These are phyloP conservation scores for Blastobotrys malaysiensis DNA, from an alignment of 1,139 yeast genomes.

Conservation along the genomic window DNA sequence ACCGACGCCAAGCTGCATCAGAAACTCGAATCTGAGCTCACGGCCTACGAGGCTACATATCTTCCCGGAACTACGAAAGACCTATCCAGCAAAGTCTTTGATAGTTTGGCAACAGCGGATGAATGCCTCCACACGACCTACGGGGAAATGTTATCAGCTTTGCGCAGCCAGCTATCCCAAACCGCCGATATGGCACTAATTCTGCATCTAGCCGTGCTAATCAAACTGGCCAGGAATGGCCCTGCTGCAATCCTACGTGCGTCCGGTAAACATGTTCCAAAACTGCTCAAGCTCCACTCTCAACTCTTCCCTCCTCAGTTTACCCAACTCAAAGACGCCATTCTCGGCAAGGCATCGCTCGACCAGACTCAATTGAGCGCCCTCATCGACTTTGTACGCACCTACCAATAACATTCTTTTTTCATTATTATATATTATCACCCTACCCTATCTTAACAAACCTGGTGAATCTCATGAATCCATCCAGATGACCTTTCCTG, in stretches of 20 bases:
- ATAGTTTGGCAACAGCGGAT: not conserved
- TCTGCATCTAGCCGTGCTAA: slow-evolving; percentile 26
- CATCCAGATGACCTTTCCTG: not conserved
- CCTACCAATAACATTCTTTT: not conserved
- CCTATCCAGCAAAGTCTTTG: not conserved
- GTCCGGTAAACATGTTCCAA: slow-evolving; percentile 31
- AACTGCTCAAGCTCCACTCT: slow-evolving; percentile 21
- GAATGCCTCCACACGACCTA: not conserved
- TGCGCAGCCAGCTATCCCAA: slow-evolving; percentile 16
- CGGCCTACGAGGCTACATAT: slow-evolving; percentile 3
- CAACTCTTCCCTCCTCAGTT: slow-evolving; percentile 4
- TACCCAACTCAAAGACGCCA: slow-evolving; percentile 16
- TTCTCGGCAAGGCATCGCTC: not conserved
- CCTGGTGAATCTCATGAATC: not conserved
- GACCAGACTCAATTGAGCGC: not conserved
- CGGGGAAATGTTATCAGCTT: not conserved
- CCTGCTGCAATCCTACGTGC: slow-evolving; percentile 20
- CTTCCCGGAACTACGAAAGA: slow-evolving; percentile 1
- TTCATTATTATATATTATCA: not conserved
- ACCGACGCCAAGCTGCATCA: slow-evolving; percentile 3
- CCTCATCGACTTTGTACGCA: not conserved
- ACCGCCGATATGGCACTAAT: slow-evolving; percentile 26
- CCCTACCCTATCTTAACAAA: not conserved
- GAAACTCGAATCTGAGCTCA: slow-evolving; percentile 5
- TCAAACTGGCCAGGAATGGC: slow-evolving; percentile 16